A percentile compares a stretch with the other conserved stretches of the same genome.
These are phyloP conservation scores for Lasiosphaeria miniovina DNA, from an alignment of 495 filamentous ascomycete species.

Conservation along the genomic window DNA sequence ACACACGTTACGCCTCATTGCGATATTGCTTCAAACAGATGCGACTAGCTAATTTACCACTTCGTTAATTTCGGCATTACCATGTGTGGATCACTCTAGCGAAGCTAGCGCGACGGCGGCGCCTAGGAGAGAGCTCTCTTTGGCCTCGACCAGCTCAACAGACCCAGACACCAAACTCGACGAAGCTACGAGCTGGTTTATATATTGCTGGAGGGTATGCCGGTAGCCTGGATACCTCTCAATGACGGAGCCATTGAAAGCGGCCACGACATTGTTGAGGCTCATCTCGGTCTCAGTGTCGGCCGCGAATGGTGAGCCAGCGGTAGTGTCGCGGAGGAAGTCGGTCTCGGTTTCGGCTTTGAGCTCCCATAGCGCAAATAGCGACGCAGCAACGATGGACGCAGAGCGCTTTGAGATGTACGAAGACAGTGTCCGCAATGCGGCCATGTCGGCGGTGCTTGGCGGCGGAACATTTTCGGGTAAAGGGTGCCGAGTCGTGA, in stretches of 20 bases:
- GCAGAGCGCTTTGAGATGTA: constrained; percentile 59
- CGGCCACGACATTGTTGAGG: constrained; percentile 44
- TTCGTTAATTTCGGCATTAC: no score
- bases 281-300: constrained; percentile 29
- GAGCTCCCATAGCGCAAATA: constrained; percentile 61
- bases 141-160: constrained; percentile 52
- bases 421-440: constrained; percentile 52
- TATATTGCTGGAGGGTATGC: constrained; percentile 45
- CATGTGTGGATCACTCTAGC: constrained; percentile 18
- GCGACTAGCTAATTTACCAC: no score
- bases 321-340: constrained; percentile 12
- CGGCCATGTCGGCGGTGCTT: constrained; percentile 46
- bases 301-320: constrained; percentile 13
- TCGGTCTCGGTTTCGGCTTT: constrained; percentile 47
- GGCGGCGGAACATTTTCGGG: constrained; percentile 25
- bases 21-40: no score
- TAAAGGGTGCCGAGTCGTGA: constrained; percentile 46
- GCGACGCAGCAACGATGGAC: constrained; percentile 58
- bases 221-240: constrained; percentile 61
- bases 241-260: constrained; percentile 63
- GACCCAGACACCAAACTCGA: constrained; percentile 4
- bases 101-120: constrained; percentile 59
- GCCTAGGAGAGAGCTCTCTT: constrained; percentile 60
- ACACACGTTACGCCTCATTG: no score
- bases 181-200: constrained; percentile 44